Percentiles rank a stretch among this genome's conserved stretches.
These are phyloP conservation scores for Stipa capillata DNA, from an alignment of 176 grass and related monocot genomes.

Conservation along the genomic window DNA sequence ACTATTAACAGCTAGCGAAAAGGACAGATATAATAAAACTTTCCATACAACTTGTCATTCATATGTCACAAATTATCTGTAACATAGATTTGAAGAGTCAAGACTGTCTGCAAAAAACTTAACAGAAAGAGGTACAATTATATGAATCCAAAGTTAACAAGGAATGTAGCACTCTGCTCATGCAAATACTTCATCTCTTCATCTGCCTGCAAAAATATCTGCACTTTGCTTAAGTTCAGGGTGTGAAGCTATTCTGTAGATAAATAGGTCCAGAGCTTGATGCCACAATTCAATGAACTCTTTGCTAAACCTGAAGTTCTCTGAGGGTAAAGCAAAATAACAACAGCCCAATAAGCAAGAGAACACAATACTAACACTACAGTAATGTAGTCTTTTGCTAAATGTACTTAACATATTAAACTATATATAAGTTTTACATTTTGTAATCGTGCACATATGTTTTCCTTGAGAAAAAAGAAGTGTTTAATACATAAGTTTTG, in stretches of 20 bases:
- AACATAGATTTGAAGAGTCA: not conserved
- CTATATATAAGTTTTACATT: too few relatives aligned
- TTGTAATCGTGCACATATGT: too few relatives aligned
- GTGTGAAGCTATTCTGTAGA: constrained; percentile 92
- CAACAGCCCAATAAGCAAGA: not conserved
- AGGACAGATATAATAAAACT: not conserved
- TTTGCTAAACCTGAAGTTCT: constrained; percentile 93
- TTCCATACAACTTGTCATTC: not conserved
- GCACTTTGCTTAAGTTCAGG: constrained; percentile 86
- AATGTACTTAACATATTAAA: too few relatives aligned
- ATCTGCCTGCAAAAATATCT: constrained; percentile 88
- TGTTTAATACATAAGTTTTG: too few relatives aligned
- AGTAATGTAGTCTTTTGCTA: not conserved
- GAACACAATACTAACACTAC: not conserved
- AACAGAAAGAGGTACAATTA: not conserved
- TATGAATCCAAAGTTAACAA: not conserved
- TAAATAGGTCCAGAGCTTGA: constrained; percentile 78
- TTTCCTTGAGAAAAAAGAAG: too few relatives aligned
- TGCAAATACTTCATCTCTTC: constrained; percentile 71
- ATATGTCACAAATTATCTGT: not conserved
- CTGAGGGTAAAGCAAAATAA: constrained; percentile 33
- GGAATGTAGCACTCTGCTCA: not conserved
- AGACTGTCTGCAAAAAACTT: not conserved
- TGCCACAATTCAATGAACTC: constrained; percentile 97
- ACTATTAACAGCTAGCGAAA: not conserved